A percentile compares a stretch with the other conserved stretches of the same genome.
Conservation (phyloP, 495 filamentous ascomycete genomes). For the Penicillium riverlandense region DNA sequence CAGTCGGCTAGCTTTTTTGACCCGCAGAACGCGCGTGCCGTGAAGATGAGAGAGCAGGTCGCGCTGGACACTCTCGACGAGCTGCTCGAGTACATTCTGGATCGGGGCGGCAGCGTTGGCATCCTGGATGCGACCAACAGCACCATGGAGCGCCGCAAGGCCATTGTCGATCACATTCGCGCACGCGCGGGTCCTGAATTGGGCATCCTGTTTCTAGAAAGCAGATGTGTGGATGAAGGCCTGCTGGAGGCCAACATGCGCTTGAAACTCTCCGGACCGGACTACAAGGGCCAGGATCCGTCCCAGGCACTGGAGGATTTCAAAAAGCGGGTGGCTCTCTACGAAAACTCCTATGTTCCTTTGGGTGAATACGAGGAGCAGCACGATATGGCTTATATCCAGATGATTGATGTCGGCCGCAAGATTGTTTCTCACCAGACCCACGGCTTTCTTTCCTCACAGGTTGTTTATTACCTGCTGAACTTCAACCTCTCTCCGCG, state of each 20-base stretch:
- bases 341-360: constrained; percentile 87
- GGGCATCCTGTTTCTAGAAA: constrained; percentile 90
- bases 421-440: constrained; percentile 89
- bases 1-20: constrained; percentile 95
- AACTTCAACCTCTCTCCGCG: constrained; percentile 94
- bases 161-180: constrained; percentile 76
- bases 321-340: constrained; percentile 85
- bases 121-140: constrained; percentile 97
- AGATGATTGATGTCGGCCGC: constrained; percentile 96
- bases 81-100: constrained; percentile 77
- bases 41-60: constrained; percentile 80
- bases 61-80: constrained; percentile 91
- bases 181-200: constrained; percentile 76
- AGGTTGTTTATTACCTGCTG: constrained; percentile 85
- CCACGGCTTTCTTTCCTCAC: constrained; percentile 81
- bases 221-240: constrained; percentile 73
- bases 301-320: constrained; percentile 78
- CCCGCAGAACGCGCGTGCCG: constrained; percentile 74
- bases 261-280: constrained; percentile 90
- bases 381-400: constrained; percentile 80
- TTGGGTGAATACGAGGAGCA: constrained; percentile 87
- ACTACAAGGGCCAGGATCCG: constrained; percentile 92
- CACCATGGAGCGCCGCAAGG: constrained; percentile 75
- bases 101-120: constrained; percentile 83
- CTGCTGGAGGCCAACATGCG: constrained; percentile 96